These are phyloP conservation scores for Tillandsia leiboldiana DNA, from an alignment of 176 grass and related monocot species.

Conservation along the genomic window DNA sequence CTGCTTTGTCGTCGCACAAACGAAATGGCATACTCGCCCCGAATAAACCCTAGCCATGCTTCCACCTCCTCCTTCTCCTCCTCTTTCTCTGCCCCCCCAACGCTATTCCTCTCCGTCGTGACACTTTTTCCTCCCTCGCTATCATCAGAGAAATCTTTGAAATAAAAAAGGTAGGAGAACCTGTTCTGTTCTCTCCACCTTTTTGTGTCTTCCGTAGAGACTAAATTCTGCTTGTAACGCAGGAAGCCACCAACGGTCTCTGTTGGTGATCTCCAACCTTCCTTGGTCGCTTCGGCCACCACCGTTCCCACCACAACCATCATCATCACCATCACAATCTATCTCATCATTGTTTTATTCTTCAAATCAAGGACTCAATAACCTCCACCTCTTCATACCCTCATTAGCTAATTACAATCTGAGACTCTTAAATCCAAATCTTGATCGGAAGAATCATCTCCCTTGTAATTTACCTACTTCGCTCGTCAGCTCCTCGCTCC, in stretches of 20 bases:
- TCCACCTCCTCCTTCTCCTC: constrained; percentile 37
- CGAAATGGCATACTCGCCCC: not conserved
- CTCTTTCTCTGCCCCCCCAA: constrained; percentile 21
- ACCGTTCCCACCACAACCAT: constrained; percentile 15
- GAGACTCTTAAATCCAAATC: not conserved
- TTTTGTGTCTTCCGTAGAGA: constrained; percentile 34
- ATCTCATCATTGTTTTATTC: constrained; percentile 7
- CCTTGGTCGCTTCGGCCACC: constrained; percentile 6
- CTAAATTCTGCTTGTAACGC: constrained; percentile 64
- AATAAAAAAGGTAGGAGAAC: constrained; percentile 57
- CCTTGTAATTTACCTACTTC: not conserved
- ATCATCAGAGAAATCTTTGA: constrained; percentile 59
- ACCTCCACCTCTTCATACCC: not conserved
- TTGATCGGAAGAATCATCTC: not conserved
- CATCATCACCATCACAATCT: constrained; percentile 28
- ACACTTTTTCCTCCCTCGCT: constrained; percentile 21
- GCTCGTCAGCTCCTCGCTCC: not conserved
- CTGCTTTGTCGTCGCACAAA: not conserved
- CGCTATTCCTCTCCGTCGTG: constrained; percentile 12
- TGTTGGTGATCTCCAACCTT: constrained; percentile 8
- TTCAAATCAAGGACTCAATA: not conserved
- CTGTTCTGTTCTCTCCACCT: too few relatives aligned
- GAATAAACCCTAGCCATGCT: not conserved
- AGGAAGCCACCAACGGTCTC: constrained; percentile 30
- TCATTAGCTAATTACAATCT: not conserved